Percentiles rank a stretch among this genome's conserved stretches.
phyloP scores from a whole-genome alignment of 202 grass and related monocot genomes.

The Eragrostis tef region DNA sequence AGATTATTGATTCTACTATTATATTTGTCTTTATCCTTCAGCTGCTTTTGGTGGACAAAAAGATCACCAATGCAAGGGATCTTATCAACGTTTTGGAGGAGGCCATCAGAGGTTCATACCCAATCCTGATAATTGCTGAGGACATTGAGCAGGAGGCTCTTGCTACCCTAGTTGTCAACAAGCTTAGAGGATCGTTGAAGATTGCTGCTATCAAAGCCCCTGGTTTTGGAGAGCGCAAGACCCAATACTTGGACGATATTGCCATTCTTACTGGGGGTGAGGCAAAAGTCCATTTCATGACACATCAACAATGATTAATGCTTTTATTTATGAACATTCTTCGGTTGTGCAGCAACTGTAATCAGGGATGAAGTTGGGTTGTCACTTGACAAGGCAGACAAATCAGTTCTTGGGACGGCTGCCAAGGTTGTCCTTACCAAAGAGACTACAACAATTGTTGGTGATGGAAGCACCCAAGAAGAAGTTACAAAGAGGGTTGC shows the following conservation, averaged over 20 bases:
- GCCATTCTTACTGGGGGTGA: slow-evolving; percentile 92
- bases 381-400: slow-evolving; percentile 87
- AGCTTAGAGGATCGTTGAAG: slow-evolving; percentile 88
- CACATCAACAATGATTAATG: neutral
- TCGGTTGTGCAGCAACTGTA: slow-evolving; percentile 67
- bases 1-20: slow-evolving; percentile 29
- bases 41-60: slow-evolving; percentile 96
- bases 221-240: slow-evolving; percentile 95
- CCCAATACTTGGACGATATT: slow-evolving; percentile 96
- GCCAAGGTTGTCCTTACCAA: slow-evolving; percentile 92
- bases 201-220: slow-evolving; percentile 95
- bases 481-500: slow-evolving; percentile 90
- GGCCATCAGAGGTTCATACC: slow-evolving; percentile 86
- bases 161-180: slow-evolving; percentile 97
- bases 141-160: slow-evolving; percentile 99
- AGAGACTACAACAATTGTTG: slow-evolving; percentile 91
- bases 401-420: slow-evolving; percentile 77
- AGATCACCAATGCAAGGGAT: slow-evolving; percentile 93
- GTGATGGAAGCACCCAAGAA: slow-evolving; percentile 91
- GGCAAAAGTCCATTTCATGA: slow-evolving; percentile 5
- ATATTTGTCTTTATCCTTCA: slow-evolving; percentile 42
- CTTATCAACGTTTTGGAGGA: slow-evolving; percentile 96
- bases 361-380: slow-evolving; percentile 95
- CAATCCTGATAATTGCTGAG: slow-evolving; percentile 88
- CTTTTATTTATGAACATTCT: slow-evolving; percentile 32